Conservation (phyloP, 371 early-diverging fungal genomes). For the Encephalitozoon hellem region DNA sequence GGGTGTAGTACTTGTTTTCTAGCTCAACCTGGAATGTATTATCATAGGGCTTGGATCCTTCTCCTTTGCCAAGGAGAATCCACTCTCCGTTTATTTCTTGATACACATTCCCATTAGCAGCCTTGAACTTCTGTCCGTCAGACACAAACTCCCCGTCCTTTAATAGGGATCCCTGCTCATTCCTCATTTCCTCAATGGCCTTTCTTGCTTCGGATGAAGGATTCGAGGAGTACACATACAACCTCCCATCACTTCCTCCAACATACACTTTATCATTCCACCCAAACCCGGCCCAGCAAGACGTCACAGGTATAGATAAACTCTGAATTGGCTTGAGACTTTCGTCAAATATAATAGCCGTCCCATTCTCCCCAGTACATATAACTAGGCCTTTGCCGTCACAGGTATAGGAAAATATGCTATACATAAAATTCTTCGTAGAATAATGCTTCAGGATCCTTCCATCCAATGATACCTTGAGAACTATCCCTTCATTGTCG, state of each 20-base stretch:
- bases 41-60: constrained; percentile 35
- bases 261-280: constrained; percentile 28
- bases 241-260: constrained; percentile 50
- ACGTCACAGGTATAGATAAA: constrained; percentile 15
- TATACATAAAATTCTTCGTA: constrained; percentile 44
- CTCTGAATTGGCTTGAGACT: constrained; percentile 27
- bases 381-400: constrained; percentile 3
- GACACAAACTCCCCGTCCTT: constrained; percentile 14
- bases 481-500: constrained; percentile 56
- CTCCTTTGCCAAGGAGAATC: constrained; percentile 52
- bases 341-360: constrained; percentile 32
- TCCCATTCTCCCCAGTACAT: constrained; percentile 57
- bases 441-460: constrained; percentile 22
- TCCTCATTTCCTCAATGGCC: neutral
- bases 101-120: constrained; percentile 47
- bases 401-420: constrained; percentile 3
- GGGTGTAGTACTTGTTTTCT: constrained; percentile 37
- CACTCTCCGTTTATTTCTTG: constrained; percentile 36
- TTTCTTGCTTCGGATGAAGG: neutral
- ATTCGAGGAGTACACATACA: constrained; percentile 42
- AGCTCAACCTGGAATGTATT: constrained; percentile 56
- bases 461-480: constrained; percentile 34
- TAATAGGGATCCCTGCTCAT: neutral
- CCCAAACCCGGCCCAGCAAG: constrained; percentile 47
- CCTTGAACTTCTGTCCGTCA: constrained; percentile 37